Conservation (phyloP, 2,329 filamentous ascomycete species). For the Fusarium subtropicale region DNA sequence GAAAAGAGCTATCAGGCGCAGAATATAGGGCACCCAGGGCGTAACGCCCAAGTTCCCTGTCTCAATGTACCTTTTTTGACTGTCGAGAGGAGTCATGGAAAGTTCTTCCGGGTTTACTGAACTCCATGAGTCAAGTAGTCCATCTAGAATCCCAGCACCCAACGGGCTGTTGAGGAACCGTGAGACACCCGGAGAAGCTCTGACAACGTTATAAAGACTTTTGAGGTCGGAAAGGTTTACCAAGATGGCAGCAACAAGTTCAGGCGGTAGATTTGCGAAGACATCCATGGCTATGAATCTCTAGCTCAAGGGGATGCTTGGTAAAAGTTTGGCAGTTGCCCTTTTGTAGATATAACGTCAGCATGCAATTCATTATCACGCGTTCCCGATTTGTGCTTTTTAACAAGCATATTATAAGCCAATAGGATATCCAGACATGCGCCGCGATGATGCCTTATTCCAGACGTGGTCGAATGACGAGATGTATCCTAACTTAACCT, state of each 20-base stretch:
- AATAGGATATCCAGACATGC: background rate
- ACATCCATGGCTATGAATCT: conserved; percentile 5
- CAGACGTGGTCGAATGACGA: background rate
- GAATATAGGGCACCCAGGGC: conserved; percentile 26
- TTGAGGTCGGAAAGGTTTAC: conserved; percentile 10
- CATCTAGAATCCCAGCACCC: conserved; percentile 17
- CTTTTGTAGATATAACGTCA: background rate
- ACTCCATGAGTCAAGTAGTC: conserved; percentile 17
- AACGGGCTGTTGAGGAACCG: conserved; percentile 17
- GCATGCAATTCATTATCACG: background rate
- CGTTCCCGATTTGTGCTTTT: background rate
- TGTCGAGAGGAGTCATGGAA: background rate
- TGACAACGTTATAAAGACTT: conserved; percentile 5
- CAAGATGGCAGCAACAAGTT: conserved; percentile 24
- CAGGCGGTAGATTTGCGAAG: conserved; percentile 17
- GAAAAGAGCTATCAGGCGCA: conserved; percentile 26
- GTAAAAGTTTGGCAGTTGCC: background rate
- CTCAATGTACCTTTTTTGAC: background rate
- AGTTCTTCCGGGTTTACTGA: background rate
- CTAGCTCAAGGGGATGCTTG: fast-evolving
- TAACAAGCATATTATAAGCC: background rate
- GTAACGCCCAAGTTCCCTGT: background rate
- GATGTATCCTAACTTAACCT: background rate
- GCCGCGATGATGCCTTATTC: background rate
- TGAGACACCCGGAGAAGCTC: conserved; percentile 18